These are phyloP conservation scores for Trichoderma polysporum DNA, from an alignment of 2,329 filamentous ascomycete species.

Conservation along the genomic window DNA sequence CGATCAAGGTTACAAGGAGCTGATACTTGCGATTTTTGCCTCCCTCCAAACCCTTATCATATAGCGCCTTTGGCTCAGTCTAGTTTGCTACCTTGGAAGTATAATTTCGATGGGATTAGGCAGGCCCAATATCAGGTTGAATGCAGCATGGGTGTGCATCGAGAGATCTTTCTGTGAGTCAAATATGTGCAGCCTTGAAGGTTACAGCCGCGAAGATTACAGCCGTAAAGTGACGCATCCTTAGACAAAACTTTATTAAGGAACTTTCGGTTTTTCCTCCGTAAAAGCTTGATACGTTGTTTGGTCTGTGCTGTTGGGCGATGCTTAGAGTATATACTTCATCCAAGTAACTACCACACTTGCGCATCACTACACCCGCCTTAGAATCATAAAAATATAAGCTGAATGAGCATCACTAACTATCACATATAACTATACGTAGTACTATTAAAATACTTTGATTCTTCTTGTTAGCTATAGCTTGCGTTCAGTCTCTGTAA, in stretches of 20 bases:
- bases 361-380: too few species aligned
- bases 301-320: not conserved
- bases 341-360: too few species aligned
- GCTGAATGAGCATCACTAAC: too few species aligned
- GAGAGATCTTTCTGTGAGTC: not conserved
- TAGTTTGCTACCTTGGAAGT: not conserved
- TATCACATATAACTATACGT: too few species aligned
- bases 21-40: slow-evolving; percentile 1
- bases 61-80: not conserved
- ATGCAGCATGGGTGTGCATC: not conserved
- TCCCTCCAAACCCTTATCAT: not conserved
- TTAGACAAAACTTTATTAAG: not conserved
- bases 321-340: too few species aligned
- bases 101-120: not conserved
- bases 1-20: not conserved
- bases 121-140: not conserved
- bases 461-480: too few species aligned
- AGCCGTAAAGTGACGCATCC: not conserved
- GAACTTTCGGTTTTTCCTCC: not conserved
- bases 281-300: not conserved
- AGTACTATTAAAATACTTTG: too few species aligned
- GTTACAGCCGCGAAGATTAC: not conserved
- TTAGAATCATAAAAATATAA: too few species aligned
- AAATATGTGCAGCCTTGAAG: not conserved
- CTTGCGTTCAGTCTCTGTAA: too few species aligned